Base-by-base conservation (phyloP, 179 eudicot genomes). In the Gypsophila paniculata region DNA sequence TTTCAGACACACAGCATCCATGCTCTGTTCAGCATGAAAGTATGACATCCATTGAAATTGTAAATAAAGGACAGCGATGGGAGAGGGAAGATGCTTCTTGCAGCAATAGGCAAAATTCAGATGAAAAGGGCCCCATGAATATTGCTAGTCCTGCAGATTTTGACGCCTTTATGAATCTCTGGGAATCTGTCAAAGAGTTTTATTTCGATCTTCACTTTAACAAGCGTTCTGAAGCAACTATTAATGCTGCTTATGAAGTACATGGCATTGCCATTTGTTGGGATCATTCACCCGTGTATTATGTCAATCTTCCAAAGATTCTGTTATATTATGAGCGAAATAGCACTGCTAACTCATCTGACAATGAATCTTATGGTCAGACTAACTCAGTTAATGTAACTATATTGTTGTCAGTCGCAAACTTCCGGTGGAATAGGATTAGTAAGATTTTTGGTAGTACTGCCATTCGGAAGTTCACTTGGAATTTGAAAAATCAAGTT, bases 251-350 rank as follows among this genome's bases (percentile, higher is more conserved):
- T 65, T 91, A 83, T 73, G 99, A 94, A 78, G 78, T 94, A 70
- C 92, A 82, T 52, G 97, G 99, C 65, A 77, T 94, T 26, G 96
- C 99, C 69, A 77, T 94, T 68, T 91, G 97, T 76, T 94, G 99
- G 99, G 91, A 84, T 55, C 76, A 79, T 76, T 94, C 97, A 74
- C 91, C 94, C 4, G 96, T 91, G 23, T 91, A 89, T 80, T 91
- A 89, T 83, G 70, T 94, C n/a, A 90, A 84, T 84, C 80, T 94
- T 83, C 86, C 89, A 10, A 94, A 86, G 87, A 93, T 87, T 80
- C 82, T 94, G 34, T 76, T 86, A 55, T 82, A 79, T 66, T 75
- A 76, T 74, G 81, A 70, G 71, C 75, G 73, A 49, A 81, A 62
- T 72, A 74, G 49, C 52, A 75, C 19, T 72, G 69, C 70, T 77